These are phyloP conservation scores for Styphnolobium japonicum DNA, from an alignment of 306 rosid species.

Conservation along the genomic window DNA sequence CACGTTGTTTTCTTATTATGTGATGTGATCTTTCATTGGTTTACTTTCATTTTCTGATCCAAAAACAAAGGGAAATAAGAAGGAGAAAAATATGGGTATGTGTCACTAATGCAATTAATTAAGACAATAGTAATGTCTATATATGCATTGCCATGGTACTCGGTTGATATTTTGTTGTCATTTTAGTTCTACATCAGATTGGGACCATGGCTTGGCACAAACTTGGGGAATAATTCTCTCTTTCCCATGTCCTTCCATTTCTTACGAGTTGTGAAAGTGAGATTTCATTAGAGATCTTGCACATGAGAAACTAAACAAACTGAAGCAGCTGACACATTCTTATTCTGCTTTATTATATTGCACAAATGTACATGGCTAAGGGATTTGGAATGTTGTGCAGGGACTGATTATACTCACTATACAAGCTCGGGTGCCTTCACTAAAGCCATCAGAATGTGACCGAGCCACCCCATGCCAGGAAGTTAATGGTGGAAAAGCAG, in stretches of 20 bases:
- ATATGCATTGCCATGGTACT: not conserved
- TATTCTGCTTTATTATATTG: not conserved
- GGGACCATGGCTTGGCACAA: not conserved
- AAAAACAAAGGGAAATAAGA: not conserved
- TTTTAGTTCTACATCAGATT: not conserved
- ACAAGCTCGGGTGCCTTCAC: constrained; percentile 69
- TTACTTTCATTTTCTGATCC: not conserved
- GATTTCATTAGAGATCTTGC: no score
- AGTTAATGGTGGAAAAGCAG: constrained; percentile 60
- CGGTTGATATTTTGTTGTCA: not conserved
- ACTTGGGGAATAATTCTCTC: no score
- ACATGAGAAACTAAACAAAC: not conserved
- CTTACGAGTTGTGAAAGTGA: no score
- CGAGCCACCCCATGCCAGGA: constrained; percentile 44
- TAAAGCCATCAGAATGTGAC: constrained; percentile 58
- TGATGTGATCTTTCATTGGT: constrained; percentile 8
- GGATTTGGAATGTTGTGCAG: constrained; percentile 34
- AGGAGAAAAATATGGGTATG: not conserved
- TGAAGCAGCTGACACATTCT: not conserved
- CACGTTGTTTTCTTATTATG: not conserved
- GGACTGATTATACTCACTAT: constrained; percentile 66
- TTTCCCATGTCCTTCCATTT: no score
- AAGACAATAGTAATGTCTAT: not conserved
- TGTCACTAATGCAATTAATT: not conserved
- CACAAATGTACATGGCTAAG: not conserved